A percentile compares a stretch with the other conserved stretches of the same genome.
phyloP scores from a whole-genome alignment of 305 asterid species.

The Rubia tinctorum region DNA sequence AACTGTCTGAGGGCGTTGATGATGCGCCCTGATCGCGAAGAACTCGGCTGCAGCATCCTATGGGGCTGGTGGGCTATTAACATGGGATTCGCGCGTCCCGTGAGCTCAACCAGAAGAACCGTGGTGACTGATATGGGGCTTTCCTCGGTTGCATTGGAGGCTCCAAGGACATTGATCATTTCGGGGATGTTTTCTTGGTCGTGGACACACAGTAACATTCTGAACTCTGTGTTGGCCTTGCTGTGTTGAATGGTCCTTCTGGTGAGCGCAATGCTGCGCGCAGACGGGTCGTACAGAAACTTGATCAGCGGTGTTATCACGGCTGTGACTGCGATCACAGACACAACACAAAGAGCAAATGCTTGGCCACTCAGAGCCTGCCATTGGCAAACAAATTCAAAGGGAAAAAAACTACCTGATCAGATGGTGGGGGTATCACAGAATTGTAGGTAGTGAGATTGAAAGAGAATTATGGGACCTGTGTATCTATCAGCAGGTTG shows the following conservation, averaged over 20 bases:
- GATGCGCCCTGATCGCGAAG: conserved; percentile 46
- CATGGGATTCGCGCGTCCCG: conserved; percentile 58
- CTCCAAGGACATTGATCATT: conserved; percentile 56
- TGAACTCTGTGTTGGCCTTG: conserved; percentile 43
- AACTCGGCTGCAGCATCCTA: conserved; percentile 31
- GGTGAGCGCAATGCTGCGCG: conserved; percentile 24
- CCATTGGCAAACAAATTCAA: not conserved
- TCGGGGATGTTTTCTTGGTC: conserved; percentile 54
- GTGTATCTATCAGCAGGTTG: conserved; percentile 48
- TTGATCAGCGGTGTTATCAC: conserved; percentile 53
- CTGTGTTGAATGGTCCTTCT: conserved; percentile 61
- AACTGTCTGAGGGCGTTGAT: conserved; percentile 66
- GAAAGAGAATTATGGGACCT: conserved; percentile 26
- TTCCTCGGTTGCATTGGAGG: conserved; percentile 52
- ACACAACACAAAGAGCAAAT: conserved; percentile 53
- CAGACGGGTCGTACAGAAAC: conserved; percentile 43
- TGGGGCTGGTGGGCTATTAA: conserved; percentile 65
- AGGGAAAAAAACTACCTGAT: not conserved
- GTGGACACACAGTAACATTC: conserved; percentile 54
- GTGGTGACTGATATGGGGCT: conserved; percentile 63
- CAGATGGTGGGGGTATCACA: not conserved
- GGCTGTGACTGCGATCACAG: conserved; percentile 54
- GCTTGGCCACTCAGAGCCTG: conserved; percentile 50
- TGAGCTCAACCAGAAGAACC: conserved; percentile 54
- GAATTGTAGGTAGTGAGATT: not conserved